Conservation (phyloP, 306 rosid species). For the Rosa chinensis region DNA sequence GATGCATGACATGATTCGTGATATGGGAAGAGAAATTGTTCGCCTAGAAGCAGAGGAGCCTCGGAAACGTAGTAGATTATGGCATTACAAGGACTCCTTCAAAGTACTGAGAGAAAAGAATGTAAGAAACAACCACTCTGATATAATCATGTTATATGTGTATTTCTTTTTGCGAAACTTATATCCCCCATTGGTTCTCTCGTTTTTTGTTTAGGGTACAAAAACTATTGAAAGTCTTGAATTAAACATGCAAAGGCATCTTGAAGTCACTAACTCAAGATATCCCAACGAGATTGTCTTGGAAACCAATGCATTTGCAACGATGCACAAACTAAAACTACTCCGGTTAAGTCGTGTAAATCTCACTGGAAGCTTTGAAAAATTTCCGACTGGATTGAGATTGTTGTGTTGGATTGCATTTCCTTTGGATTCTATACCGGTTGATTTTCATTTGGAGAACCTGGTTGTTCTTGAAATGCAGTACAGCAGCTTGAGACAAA, state of each 20-base stretch:
- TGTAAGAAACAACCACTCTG: neutral
- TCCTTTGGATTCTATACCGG: constrained; percentile 14
- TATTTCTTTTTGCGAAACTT: neutral
- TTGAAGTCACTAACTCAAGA: neutral
- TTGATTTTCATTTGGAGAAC: neutral
- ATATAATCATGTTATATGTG: neutral
- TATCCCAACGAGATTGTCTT: neutral
- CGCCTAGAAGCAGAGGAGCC: neutral
- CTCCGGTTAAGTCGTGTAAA: constrained; percentile 6
- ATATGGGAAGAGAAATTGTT: constrained; percentile 17
- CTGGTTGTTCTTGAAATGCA: constrained; percentile 24
- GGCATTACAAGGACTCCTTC: neutral
- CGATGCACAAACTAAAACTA: neutral
- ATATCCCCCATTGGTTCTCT: too few relatives aligned
- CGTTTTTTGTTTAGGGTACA: neutral
- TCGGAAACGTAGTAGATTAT: neutral
- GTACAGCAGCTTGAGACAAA: constrained; percentile 13
- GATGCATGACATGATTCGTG: constrained; percentile 13
- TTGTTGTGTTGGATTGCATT: constrained; percentile 15
- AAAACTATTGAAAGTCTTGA: neutral
- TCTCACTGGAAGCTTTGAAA: neutral
- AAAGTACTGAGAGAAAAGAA: neutral
- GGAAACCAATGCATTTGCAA: constrained; percentile 5
- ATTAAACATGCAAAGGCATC: neutral
- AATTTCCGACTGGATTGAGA: neutral